These are phyloP conservation scores for Mangifera indica DNA, from an alignment of 345 rosid species.

Conservation along the genomic window DNA sequence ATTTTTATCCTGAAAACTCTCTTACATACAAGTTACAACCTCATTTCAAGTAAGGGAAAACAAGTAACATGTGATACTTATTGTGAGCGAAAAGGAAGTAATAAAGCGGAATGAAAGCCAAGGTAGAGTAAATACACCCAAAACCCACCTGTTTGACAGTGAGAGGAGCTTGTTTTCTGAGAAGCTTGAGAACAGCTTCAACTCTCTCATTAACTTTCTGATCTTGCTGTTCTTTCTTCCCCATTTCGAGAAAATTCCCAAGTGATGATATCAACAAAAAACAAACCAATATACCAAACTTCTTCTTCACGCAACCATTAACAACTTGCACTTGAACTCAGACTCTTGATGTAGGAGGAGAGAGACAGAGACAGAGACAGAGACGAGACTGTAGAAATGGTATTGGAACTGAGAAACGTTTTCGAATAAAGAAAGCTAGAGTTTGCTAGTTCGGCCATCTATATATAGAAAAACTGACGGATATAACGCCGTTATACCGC, in stretches of 20 bases:
- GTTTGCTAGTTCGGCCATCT: not conserved
- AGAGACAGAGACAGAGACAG: slow-evolving; percentile 18
- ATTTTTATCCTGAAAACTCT: slow-evolving; percentile 9
- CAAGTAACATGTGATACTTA: not conserved
- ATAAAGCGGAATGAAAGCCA: not conserved
- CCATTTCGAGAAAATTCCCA: slow-evolving; percentile 45
- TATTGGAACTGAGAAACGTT: slow-evolving; percentile 19
- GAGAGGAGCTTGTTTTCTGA: slow-evolving; percentile 71
- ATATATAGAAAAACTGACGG: slow-evolving; percentile 41
- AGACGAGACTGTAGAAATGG: slow-evolving; percentile 16
- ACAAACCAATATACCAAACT: slow-evolving; percentile 48
- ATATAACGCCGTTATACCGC: slow-evolving; percentile 48
- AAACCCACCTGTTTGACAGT: slow-evolving; percentile 70
- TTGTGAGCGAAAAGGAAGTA: not conserved
- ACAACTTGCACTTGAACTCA: slow-evolving; percentile 21
- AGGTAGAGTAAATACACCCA: not conserved
- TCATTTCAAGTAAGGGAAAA: not conserved
- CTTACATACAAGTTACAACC: not conserved
- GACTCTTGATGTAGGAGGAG: not conserved
- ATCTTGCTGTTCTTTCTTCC: slow-evolving; percentile 53
- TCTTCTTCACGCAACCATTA: slow-evolving; percentile 60
- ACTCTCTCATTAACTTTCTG: slow-evolving; percentile 36
- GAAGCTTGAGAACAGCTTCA: slow-evolving; percentile 64
- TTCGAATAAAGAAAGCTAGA: slow-evolving; percentile 19
- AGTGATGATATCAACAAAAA: not conserved